Conservation (phyloP, 1,139 yeast species). For the Arxiozyma slooffiae region DNA sequence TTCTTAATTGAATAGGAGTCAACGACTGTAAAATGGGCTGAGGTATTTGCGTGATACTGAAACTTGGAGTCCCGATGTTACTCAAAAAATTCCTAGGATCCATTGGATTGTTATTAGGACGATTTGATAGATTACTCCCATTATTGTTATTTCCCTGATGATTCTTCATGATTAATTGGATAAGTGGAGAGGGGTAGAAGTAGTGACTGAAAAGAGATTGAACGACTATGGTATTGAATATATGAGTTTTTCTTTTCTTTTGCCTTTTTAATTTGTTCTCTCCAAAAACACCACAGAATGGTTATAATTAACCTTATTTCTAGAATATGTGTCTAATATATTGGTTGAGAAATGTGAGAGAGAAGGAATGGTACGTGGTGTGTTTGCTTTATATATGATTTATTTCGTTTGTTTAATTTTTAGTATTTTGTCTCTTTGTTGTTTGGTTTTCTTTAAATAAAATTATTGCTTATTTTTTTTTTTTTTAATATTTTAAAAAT, state of each 20-base stretch:
- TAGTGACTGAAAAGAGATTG: not conserved
- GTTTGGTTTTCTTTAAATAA: not conserved
- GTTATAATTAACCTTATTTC: not conserved
- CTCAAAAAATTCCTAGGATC: constrained; percentile 14
- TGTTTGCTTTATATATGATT: not conserved
- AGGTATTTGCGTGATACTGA: constrained; percentile 29
- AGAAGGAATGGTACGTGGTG: no score
- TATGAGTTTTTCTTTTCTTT: no score
- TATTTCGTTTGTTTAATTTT: not conserved
- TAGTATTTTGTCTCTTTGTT: no score
- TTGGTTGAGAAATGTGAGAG: no score
- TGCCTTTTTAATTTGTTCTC: not conserved
- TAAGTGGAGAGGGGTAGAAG: no score
- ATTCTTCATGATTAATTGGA: not conserved
- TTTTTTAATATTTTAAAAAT: no score
- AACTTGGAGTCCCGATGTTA: constrained; percentile 30
- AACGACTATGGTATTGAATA: no score
- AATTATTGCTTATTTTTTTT: not conserved
- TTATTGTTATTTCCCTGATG: not conserved
- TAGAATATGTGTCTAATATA: not conserved
- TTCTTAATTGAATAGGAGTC: constrained; percentile 30
- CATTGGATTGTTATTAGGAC: not conserved
- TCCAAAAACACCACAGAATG: not conserved
- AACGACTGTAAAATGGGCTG: constrained; percentile 27
- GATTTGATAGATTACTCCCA: not conserved